Base-by-base conservation (phyloP, 805 yeast species). In the Kuraishia piskuri region DNA sequence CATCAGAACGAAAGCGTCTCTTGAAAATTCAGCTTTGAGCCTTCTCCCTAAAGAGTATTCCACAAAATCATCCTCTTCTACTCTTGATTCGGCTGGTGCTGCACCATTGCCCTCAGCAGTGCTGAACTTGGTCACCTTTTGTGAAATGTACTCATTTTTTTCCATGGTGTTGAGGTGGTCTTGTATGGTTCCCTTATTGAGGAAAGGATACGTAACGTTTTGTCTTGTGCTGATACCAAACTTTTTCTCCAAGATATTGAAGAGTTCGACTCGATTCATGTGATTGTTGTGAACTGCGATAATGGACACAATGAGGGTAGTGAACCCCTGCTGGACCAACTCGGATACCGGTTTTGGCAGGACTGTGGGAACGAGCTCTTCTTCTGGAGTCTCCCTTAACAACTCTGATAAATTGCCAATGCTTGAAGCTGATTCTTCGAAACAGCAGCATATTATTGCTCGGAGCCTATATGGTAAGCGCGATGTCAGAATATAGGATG, bases 1-100 rank as follows among this genome's bases (percentile, higher is more conserved):
- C 40, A 68, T 57, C 22, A 57, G 57, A 10, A 63, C 52, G 46
- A 69, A 59, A n/a, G 56, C 53, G 23, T 57, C 56, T 51, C 58
- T 56, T 3, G 58, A 50, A 50, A 69, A 58, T 49, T 69, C 72
- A 2, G 53, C 56, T 17, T 58, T 37, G 2, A 66, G 52, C 37
- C 71, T 53, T 49, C 69, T 53, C 7, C 72, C 73, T 5, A 69
- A 31, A 7, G 63, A 60, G 31, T 59, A 58, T 22, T 59, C 53
- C 60, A 57, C 57, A 59, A 52, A 44, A n/a, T 56, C 56, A 46
- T 61, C 66, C 25, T 64, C 67, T 8, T 22, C 40, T 46, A 25
- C 31, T 10, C 10, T 25, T 25, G 31, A 25, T 10, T 25, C 31
- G 31, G 10, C 31, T 7, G 31, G 9, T 7, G 31, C 9, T 7